Evolutionary conservation across 169 alveolate genomes (phyloP), one percentile per base, ranked within the genome.

Genomic region (Eimeria zaria): DNA sequence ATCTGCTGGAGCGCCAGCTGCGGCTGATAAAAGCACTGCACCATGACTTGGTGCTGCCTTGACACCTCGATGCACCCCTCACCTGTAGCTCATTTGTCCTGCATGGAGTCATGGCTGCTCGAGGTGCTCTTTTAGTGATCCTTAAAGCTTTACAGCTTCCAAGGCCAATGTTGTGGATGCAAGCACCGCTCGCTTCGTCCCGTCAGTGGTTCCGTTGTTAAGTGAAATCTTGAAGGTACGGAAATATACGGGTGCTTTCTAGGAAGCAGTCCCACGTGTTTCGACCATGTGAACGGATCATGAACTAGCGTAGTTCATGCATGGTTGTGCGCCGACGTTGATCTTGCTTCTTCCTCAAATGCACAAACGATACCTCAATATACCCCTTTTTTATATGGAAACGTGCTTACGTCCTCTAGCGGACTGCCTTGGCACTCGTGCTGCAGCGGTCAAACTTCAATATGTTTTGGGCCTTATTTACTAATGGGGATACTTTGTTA

Each of bases 1-100:
- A 53, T 22, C 69, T 27, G 93, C 96, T 67, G 39, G 41, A 64
- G 94, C 74, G 27, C 27, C 94, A 9, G 94, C 62, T 83, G 58
- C 88, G 20, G 89, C 94, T 80, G 80, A n/a, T 33, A 51, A 64
- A 60, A 39, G 85, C 74, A 30, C 92, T 20, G 71, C 89, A 9
- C 44, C 93, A 44, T 87, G 62, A 87, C 33, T 33, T 48, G 83
- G 30, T 41, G 58, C n/a, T 64, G 48, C 36, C 1, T 44, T 71
- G 51, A 11, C 81, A 78, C 39, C 67, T 12, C 46, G 39, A 14
- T 41, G 51, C 51, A 20, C 67, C 89, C 89, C 27, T 39, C 53
- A 71, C 51, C 81, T 71, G 81, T 36, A 71, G 48, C 0, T 71
- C 27, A 71, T 4, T 30, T 36, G 51, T 14, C 14, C 14, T 36